phyloP scores from a whole-genome alignment of 306 rosid species.

The Trifolium dubium region DNA sequence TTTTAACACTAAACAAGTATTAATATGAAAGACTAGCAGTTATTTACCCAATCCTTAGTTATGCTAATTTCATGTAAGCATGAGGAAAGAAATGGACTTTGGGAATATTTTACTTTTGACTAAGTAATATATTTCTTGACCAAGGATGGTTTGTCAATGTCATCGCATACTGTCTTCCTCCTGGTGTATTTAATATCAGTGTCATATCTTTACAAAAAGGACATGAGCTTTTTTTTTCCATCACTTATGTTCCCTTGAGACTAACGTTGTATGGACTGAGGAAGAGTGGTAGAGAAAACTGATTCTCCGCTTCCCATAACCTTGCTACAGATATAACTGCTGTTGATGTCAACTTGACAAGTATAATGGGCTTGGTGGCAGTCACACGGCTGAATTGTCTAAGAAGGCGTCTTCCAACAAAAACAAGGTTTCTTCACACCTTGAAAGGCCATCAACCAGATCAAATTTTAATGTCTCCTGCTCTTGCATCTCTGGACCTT shows the following conservation, averaged over 20 bases:
- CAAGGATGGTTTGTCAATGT: not conserved
- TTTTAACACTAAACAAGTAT: too few relatives aligned
- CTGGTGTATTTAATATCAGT: not conserved
- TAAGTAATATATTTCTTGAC: not conserved
- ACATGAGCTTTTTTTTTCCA: not conserved
- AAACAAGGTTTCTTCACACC: constrained; percentile 49
- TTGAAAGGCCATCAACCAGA: constrained; percentile 33
- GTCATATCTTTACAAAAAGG: not conserved
- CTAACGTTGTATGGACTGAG: not conserved
- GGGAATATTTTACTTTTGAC: not conserved
- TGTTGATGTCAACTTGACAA: constrained; percentile 31
- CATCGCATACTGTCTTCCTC: not conserved
- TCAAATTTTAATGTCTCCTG: constrained; percentile 68
- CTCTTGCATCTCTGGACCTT: constrained; percentile 74
- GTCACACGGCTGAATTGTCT: constrained; percentile 46
- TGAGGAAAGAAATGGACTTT: not conserved
- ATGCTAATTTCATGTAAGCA: too few relatives aligned
- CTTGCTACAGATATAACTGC: not conserved
- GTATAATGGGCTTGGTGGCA: constrained; percentile 42
- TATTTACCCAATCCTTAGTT: too few relatives aligned
- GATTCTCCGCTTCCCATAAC: not conserved
- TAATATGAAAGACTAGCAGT: too few relatives aligned
- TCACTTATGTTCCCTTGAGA: not conserved
- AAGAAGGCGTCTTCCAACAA: constrained; percentile 44
- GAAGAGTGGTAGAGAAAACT: not conserved